Evolutionary conservation across 2,329 filamentous ascomycete species (phyloP).

Genomic region (Trichophaea hybrida): DNA sequence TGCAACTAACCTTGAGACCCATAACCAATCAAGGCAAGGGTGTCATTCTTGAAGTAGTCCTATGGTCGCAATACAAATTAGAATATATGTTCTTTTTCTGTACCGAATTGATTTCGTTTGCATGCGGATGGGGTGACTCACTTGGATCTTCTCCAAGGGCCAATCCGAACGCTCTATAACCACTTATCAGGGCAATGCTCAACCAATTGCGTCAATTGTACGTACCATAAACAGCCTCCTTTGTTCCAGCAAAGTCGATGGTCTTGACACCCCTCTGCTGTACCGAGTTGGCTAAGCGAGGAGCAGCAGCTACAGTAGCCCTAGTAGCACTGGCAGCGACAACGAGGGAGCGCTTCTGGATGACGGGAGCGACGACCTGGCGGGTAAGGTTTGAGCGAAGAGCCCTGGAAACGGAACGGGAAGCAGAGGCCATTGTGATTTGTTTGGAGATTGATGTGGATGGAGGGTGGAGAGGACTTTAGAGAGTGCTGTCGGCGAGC

Average conservation of each 20-base stretch:
- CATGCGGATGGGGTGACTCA: conserved; percentile 37
- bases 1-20: conserved; percentile 34
- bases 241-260: conserved; percentile 91
- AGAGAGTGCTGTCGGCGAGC: conserved; percentile 18
- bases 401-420: conserved; percentile 56
- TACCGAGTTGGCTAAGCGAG: conserved; percentile 37
- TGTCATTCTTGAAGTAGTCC: conserved; percentile 99
- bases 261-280: conserved; percentile 85
- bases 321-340: conserved; percentile 37
- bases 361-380: conserved; percentile 48
- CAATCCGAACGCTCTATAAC: conserved; percentile 83
- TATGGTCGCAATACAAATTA: conserved; percentile 31
- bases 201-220: conserved; percentile 17
- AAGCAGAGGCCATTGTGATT: conserved; percentile 47
- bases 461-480: conserved; percentile 26
- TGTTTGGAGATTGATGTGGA: conserved; percentile 27
- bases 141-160: conserved; percentile 94
- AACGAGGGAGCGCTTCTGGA: conserved; percentile 44
- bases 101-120: neutral
- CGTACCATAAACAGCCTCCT: conserved; percentile 88
- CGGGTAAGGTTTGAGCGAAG: conserved; percentile 49
- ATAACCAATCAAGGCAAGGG: conserved; percentile 96
- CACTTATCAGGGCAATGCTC: conserved; percentile 23
- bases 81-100: neutral
- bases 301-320: conserved; percentile 34